Base-by-base conservation (phyloP, 805 yeast species). In the Hanseniaspora singularis region DNA sequence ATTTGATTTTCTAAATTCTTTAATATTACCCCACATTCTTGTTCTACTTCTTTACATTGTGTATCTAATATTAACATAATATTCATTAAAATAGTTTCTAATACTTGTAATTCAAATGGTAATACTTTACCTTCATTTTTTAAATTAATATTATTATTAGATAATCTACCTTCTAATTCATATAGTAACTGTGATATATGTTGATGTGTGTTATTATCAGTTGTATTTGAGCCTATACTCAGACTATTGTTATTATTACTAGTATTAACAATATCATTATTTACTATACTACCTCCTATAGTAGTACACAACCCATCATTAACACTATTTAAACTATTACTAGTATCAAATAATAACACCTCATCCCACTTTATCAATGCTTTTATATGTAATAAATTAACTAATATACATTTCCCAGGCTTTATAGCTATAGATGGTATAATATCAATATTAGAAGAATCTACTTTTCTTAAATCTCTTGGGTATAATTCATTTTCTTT, bases 391-490 rank as follows among this genome's bases (percentile, higher is more conserved):
- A 92, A 65, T 57, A 92, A 64, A 58, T 87, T 88, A 40, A 92
- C 77, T 46, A 92, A 66, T 16, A 89, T 82, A 44, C 94, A 81
- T 64, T 74, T 45, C 51, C 76, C 76, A 14, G 76, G 72, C 50
- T 96, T 72, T 19, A 87, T 86, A 50, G 88, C 78, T 38, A 92
- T 81, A 16, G 86, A 77, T 0, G 98, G 98, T 3, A 88, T 88
- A 18, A 89, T 84, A 61, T 86, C 95, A 46, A 81, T 70, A 22
- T 79, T 70, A 28, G 83, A 81, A 49, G 70, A 72, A 64, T 58
- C 95, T 44, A 88, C 80, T 57, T 84, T 87, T 26, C 96, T 64
- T 52, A 88, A 65, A 61, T 88, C 96, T 63, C 96, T 68, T 1
- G 96, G 94, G 52, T 79, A 85, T 23, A 88, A 60, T 20, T 78